Evolutionary conservation across 2,329 filamentous ascomycete species (phyloP).

Genomic region (Pseudocercospora cruenta): DNA sequence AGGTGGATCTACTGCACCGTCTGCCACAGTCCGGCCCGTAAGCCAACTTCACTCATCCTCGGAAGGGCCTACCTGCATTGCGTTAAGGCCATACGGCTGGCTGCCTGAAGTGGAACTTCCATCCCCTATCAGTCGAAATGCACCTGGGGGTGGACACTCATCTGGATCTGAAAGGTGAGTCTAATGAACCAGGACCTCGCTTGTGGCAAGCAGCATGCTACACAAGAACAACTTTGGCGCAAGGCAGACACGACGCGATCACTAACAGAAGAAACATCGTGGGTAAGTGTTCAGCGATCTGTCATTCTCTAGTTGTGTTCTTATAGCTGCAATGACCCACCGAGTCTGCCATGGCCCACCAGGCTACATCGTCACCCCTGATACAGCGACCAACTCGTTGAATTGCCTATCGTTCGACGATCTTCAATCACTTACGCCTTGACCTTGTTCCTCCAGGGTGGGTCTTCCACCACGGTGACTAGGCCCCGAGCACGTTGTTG

Average conservation of each 20-base stretch:
- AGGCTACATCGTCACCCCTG: slow-evolving; percentile 5
- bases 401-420: slow-evolving; percentile 19
- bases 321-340: slow-evolving; percentile 1
- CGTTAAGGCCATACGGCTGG: not conserved
- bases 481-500: slow-evolving; percentile 14
- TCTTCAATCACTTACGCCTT: slow-evolving; percentile 13
- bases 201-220: not conserved
- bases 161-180: not conserved
- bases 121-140: slow-evolving; percentile 4
- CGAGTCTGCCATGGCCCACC: not conserved
- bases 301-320: slow-evolving; percentile 8
- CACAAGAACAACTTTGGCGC: not conserved
- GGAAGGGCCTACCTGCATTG: slow-evolving; percentile 2
- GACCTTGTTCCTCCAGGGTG: slow-evolving; percentile 12
- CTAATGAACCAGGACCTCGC: not conserved
- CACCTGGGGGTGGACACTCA: not conserved
- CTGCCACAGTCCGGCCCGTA: slow-evolving; percentile 1
- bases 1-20: slow-evolving; percentile 8
- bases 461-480: not conserved
- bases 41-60: slow-evolving; percentile 6
- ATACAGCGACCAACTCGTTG: slow-evolving; percentile 13
- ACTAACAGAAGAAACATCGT: not conserved
- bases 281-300: not conserved
- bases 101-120: slow-evolving; percentile 12
- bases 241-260: not conserved